Evolutionary conservation across 2,329 filamentous ascomycete genomes (phyloP).

Genomic region (Talaromyces marneffei): DNA sequence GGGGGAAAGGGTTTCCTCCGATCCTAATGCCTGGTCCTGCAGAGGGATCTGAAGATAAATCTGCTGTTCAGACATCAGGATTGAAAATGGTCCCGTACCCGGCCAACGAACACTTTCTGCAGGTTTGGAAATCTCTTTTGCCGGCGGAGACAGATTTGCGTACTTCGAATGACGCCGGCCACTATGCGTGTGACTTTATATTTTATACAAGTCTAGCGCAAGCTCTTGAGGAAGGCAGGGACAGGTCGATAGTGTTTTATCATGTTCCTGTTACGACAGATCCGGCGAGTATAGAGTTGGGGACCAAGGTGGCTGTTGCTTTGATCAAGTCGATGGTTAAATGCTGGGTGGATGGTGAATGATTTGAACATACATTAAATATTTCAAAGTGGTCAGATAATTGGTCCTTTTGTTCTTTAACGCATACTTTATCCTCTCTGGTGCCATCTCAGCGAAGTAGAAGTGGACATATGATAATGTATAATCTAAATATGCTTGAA

Average conservation of each 20-base stretch:
- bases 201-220: constrained; percentile 62
- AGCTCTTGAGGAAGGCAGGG: constrained; percentile 26
- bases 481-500: not conserved
- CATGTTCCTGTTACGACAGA: constrained; percentile 62
- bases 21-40: constrained; percentile 49
- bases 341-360: constrained; percentile 33
- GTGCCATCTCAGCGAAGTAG: not conserved
- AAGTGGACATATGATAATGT: not conserved
- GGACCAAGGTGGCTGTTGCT: constrained; percentile 36
- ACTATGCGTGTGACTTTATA: constrained; percentile 73
- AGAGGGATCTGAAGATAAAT: not conserved
- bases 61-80: not conserved
- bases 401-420: too few species aligned
- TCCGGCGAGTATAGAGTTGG: constrained; percentile 39
- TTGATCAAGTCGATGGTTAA: constrained; percentile 39
- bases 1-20: constrained; percentile 43
- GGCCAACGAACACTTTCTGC: constrained; percentile 30
- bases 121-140: constrained; percentile 29
- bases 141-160: constrained; percentile 39
- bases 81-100: constrained; percentile 22
- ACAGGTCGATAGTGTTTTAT: constrained; percentile 57
- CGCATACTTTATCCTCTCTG: not conserved
- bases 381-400: too few species aligned
- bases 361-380: not conserved
- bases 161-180: constrained; percentile 64